Base-by-base conservation (phyloP, 768 basidiomycete species). In the Hebeloma cylindrosporum region DNA sequence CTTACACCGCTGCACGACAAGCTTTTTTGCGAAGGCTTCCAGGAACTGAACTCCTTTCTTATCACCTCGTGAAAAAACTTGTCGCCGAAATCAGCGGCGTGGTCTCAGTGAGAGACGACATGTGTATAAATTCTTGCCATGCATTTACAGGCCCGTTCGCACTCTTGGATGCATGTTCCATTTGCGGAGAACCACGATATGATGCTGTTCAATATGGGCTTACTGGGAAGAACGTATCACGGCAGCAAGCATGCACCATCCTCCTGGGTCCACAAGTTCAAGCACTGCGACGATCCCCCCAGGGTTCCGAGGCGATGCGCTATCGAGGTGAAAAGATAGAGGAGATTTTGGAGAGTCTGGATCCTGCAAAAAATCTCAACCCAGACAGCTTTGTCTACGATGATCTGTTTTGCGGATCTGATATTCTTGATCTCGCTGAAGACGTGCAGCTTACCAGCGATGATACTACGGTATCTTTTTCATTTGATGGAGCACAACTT, bases 261-360 rank as follows among this genome's bases (percentile, higher is more conserved):
- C 71, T 62, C 0, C 31, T 75, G 10, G 71, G 72, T 4, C 73
- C 71, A 1, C 72, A 74, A 37, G 42, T 77, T 0, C 74, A 77
- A 37, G 70, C 74, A 0, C 50, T 68, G 1, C 56, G 65, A 10
- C 45, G 61, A 0, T 55, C 44, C 9, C 44, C 28, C 0, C 43
- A 51, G 1, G 47, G 60, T 11, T 60, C 72, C 0, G 21, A 37
- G 1, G 43, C 52, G 0, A 58, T 72, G 57, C 18, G 31, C 0
- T 70, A 73, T 42, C 53, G 63, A 0, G 14, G 47, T 7, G 32
- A 44, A 10, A 49, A 61, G 27, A 57, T 57, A 2, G 14, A 47
- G 10, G 36, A 54, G 9, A 52, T 61, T 22, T 16, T 54, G 0
- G 40, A 50, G 2, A n/a, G n/a, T n/a, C n/a, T n/a, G n/a, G 18